phyloP scores from a whole-genome alignment of 2,329 filamentous ascomycete species.

The Penicillium sp. region DNA sequence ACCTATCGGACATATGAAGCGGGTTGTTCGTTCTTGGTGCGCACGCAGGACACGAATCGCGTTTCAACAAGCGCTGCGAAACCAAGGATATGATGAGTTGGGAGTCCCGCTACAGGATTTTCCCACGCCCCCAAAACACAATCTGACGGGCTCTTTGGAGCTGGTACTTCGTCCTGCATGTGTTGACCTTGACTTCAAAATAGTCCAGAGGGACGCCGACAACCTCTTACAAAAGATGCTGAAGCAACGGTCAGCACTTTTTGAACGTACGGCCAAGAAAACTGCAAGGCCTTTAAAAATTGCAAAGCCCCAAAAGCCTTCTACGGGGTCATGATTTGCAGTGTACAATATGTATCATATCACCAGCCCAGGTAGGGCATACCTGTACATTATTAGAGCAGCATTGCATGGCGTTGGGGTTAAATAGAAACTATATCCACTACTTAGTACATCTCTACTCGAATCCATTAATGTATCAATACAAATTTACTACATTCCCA shows the following conservation, averaged over 20 bases:
- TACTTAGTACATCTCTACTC: neutral
- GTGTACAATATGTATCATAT: constrained; percentile 4
- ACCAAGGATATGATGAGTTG: constrained; percentile 45
- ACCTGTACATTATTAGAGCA: constrained; percentile 10
- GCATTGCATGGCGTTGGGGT: constrained; percentile 9
- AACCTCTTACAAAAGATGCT: constrained; percentile 10
- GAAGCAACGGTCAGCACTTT: constrained; percentile 1
- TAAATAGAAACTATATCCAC: neutral
- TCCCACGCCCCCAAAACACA: neutral
- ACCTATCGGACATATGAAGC: constrained; percentile 34
- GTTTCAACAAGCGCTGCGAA: constrained; percentile 47
- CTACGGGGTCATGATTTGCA: neutral
- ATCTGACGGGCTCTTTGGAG: constrained; percentile 40
- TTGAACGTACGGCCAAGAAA: neutral
- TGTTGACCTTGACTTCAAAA: constrained; percentile 22
- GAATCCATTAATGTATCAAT: neutral
- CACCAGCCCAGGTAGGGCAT: neutral
- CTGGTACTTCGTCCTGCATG: constrained; percentile 23
- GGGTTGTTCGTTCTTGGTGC: constrained; percentile 50
- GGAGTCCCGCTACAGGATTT: constrained; percentile 16
- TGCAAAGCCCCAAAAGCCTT: neutral
- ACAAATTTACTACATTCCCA: neutral
- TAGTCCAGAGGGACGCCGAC: constrained; percentile 25
- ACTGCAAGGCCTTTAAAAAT: neutral
- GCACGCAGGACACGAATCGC: constrained; percentile 46